phyloP scores from a whole-genome alignment of 2,329 filamentous ascomycete genomes.

The Cryphonectria japonica region DNA sequence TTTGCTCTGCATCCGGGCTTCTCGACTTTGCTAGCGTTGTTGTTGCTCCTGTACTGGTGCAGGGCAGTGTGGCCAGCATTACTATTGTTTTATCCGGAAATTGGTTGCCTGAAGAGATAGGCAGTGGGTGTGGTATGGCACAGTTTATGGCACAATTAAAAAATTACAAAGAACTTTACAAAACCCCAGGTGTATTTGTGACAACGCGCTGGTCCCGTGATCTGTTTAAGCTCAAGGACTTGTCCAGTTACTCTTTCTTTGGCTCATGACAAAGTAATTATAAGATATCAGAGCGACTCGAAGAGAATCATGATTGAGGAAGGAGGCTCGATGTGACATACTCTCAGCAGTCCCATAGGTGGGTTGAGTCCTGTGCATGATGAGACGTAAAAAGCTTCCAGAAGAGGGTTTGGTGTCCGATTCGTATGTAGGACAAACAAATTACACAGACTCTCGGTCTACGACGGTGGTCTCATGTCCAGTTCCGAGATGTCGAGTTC shows the following conservation, averaged over 20 bases:
- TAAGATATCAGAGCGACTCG: no score
- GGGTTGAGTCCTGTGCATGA: not conserved
- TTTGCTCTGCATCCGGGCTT: constrained; percentile 22
- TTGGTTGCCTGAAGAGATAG: constrained; percentile 9
- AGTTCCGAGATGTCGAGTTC: no score
- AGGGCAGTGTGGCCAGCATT: constrained; percentile 12
- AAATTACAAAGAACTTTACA: not conserved
- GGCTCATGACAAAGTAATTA: no score
- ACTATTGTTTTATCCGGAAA: constrained; percentile 12
- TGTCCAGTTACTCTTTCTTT: no score
- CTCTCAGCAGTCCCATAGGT: no score
- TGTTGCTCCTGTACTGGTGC: constrained; percentile 19
- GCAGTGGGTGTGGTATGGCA: constrained; percentile 8
- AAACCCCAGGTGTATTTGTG: not conserved
- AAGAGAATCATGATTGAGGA: no score
- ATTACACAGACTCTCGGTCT: not conserved
- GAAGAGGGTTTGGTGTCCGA: not conserved
- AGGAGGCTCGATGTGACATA: no score
- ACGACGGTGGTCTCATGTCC: not conserved
- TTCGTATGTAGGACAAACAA: not conserved
- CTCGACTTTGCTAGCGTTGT: constrained; percentile 24
- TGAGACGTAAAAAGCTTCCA: not conserved
- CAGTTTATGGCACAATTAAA: not conserved
- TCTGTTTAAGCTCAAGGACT: no score
- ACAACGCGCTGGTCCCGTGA: not conserved